Conservation (phyloP, 345 rosid genomes). For the Lagerstroemia speciosa region DNA sequence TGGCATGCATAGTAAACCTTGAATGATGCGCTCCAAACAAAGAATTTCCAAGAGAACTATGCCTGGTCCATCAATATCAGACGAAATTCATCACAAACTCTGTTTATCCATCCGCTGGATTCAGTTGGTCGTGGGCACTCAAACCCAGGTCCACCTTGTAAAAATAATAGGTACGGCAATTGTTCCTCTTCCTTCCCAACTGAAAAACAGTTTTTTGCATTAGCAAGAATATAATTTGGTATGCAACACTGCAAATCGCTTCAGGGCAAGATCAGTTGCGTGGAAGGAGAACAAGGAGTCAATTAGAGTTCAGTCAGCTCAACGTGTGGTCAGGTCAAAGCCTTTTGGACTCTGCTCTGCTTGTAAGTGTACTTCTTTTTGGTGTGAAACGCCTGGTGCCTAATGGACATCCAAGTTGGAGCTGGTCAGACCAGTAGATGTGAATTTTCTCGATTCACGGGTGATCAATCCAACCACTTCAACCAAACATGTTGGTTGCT, state of each 20-base stretch:
- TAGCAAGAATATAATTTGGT: not conserved
- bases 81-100: conserved; percentile 85
- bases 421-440: no score
- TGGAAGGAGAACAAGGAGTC: not conserved
- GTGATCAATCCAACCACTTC: no score
- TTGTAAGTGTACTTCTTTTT: no score
- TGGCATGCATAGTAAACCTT: not conserved
- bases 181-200: conserved; percentile 73
- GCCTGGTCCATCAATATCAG: conserved; percentile 91
- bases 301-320: not conserved
- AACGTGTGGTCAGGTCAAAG: not conserved
- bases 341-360: no score
- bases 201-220: conserved; percentile 3
- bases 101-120: conserved; percentile 71
- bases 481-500: no score
- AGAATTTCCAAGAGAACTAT: conserved; percentile 12
- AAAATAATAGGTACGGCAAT: conserved; percentile 63
- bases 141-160: conserved; percentile 96
- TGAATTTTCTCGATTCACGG: no score
- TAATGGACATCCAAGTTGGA: no score
- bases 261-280: not conserved
- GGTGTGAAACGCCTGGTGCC: no score
- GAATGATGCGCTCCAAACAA: not conserved
- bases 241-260: not conserved
- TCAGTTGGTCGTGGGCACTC: conserved; percentile 85